phyloP scores from a whole-genome alignment of 2,329 filamentous ascomycete genomes.

The Penicillium paneum region DNA sequence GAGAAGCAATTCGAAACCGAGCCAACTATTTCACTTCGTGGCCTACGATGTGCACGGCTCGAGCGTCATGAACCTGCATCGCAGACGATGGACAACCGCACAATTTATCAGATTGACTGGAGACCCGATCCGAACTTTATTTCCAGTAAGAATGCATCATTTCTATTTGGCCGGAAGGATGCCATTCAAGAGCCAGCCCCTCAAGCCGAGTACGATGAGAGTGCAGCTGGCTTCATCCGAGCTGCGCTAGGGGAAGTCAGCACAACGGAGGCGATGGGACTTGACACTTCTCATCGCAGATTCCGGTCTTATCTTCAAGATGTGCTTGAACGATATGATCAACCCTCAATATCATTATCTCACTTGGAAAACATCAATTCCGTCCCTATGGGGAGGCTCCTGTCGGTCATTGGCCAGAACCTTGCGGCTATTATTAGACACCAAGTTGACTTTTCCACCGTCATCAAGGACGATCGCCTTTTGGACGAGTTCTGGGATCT shows the following conservation, averaged over 20 bases:
- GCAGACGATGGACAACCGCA: background rate
- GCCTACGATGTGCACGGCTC: constrained; percentile 16
- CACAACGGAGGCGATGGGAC: background rate
- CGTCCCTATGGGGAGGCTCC: constrained; percentile 4
- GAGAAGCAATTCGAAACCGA: background rate
- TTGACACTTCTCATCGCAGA: background rate
- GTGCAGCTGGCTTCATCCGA: constrained; percentile 1
- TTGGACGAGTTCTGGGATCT: constrained; percentile 3
- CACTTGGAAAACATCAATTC: background rate
- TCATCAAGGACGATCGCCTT: background rate
- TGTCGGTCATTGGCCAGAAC: constrained; percentile 10
- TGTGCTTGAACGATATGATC: background rate
- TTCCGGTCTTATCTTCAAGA: constrained; percentile 8
- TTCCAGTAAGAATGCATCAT: background rate
- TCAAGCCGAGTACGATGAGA: background rate
- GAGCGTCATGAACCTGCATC: background rate
- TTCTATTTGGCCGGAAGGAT: background rate
- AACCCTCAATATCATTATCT: background rate
- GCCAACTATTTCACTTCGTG: constrained; percentile 12
- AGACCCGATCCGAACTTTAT: constrained; percentile 18
- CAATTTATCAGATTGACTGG: constrained; percentile 23
- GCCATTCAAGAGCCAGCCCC: background rate
- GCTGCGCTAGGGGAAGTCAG: background rate
- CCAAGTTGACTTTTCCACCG: background rate
- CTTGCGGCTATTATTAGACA: constrained; percentile 8